A percentile compares a stretch with the other conserved stretches of the same genome.
phyloP scores from a whole-genome alignment of 2,329 filamentous ascomycete species.

The Bipolaris victoriae region DNA sequence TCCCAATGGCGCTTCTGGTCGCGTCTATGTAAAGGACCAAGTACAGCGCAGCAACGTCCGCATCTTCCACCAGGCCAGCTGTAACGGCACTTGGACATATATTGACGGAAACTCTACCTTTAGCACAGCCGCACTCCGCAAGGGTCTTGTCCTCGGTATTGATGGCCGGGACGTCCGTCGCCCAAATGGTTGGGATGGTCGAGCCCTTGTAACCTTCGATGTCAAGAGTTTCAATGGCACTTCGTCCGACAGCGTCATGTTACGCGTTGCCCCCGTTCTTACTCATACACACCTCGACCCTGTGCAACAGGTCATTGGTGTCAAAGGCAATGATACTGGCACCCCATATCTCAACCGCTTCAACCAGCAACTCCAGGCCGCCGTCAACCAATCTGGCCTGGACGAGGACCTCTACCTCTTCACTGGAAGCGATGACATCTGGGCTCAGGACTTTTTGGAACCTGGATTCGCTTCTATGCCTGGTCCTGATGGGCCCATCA shows the following conservation, averaged over 20 bases:
- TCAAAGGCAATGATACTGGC: slow-evolving; percentile 11
- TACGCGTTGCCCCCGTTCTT: slow-evolving; percentile 25
- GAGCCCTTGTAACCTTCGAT: slow-evolving; percentile 29
- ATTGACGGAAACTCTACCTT: slow-evolving; percentile 31
- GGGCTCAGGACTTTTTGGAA: slow-evolving; percentile 52
- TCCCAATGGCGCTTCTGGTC: background rate
- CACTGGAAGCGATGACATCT: slow-evolving; percentile 39
- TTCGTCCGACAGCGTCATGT: slow-evolving; percentile 35
- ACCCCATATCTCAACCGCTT: slow-evolving; percentile 20
- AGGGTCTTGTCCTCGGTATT: slow-evolving; percentile 47
- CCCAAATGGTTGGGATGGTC: slow-evolving; percentile 19
- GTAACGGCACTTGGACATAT: slow-evolving; percentile 5
- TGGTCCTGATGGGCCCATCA: slow-evolving; percentile 42
- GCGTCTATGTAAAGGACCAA: slow-evolving; percentile 7
- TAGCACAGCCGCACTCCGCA: slow-evolving; percentile 29
- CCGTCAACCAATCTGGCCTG: slow-evolving; percentile 14
- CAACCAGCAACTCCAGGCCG: slow-evolving; percentile 20
- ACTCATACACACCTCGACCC: slow-evolving; percentile 50
- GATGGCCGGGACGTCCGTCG: slow-evolving; percentile 42
- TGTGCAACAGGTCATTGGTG: slow-evolving; percentile 36
- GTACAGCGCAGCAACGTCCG: slow-evolving; percentile 11
- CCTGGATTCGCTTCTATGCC: slow-evolving; percentile 51
- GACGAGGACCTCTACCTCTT: slow-evolving; percentile 28
- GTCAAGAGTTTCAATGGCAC: slow-evolving; percentile 28
- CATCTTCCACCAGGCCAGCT: slow-evolving; percentile 8